Evolutionary conservation across 2,329 filamentous ascomycete genomes (phyloP).

Genomic region (Myriosclerotinia duriaeana): DNA sequence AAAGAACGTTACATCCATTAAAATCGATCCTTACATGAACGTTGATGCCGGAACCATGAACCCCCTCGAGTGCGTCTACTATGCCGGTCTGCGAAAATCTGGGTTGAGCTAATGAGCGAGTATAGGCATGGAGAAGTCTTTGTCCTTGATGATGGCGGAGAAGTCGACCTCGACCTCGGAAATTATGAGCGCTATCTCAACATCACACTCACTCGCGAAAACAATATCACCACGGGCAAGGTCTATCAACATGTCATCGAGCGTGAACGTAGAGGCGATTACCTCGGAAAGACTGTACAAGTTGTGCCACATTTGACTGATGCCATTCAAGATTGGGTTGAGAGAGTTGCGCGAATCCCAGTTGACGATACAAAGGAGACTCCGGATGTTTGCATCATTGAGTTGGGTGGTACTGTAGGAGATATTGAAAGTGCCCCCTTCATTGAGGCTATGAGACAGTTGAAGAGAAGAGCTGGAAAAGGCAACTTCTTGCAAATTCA

Average conservation of each 20-base stretch:
- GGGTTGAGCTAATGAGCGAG: slow-evolving; percentile 38
- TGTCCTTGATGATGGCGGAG: slow-evolving; percentile 80
- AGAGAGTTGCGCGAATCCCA: slow-evolving; percentile 78
- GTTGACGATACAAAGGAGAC: slow-evolving; percentile 80
- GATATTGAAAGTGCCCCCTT: slow-evolving; percentile 89
- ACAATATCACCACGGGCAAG: slow-evolving; percentile 98
- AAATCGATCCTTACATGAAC: slow-evolving; percentile 73
- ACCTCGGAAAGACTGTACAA: slow-evolving; percentile 85
- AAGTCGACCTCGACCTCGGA: slow-evolving; percentile 71
- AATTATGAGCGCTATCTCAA: slow-evolving; percentile 81
- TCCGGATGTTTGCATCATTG: slow-evolving; percentile 90
- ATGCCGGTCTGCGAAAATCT: slow-evolving; percentile 14
- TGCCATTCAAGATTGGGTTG: slow-evolving; percentile 89
- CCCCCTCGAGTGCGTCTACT: slow-evolving; percentile 55
- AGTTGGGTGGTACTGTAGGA: slow-evolving; percentile 67
- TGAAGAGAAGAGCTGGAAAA: slow-evolving; percentile 69
- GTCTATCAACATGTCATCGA: slow-evolving; percentile 89
- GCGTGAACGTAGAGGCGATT: slow-evolving; percentile 59
- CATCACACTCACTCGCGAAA: slow-evolving; percentile 76
- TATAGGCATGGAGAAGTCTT: slow-evolving; percentile 82
- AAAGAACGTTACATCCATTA: slow-evolving; percentile 61
- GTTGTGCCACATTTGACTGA: slow-evolving; percentile 91
- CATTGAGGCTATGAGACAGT: slow-evolving; percentile 79
- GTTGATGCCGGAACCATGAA: slow-evolving; percentile 68
- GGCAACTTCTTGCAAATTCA: slow-evolving; percentile 86